Base-by-base conservation (phyloP, 495 filamentous ascomycete species). In the Peziza echinospora region DNA sequence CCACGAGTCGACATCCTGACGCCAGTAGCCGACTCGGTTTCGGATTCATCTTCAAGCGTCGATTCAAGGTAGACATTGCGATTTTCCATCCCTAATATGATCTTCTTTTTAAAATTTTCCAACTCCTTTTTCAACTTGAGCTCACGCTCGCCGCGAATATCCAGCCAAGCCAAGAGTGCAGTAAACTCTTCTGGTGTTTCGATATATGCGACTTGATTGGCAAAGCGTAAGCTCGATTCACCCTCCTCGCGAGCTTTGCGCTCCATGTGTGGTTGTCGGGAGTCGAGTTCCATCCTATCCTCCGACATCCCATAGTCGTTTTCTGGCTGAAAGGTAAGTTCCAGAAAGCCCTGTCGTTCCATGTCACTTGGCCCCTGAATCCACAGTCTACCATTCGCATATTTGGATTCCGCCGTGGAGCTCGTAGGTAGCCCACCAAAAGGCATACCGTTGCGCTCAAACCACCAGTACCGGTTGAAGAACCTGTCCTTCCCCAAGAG, bases 391-490 rank as follows among this genome's bases (percentile, higher is more conserved):
- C 83, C 89, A 59, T 96, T 97, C 9, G 91, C 85, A 56, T 94
- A 97, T 9, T 71, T 73, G 17, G 86, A 83, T 30, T 77, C 68
- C 1, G 84, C 77, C 3, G 85, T 96, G 5, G 85, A 94, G 63
- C 83, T 89, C 50, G 72, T 69, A 0, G 85, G 87, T 48, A 93
- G 66, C 2, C 91, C 91, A 41, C 68, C 84, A 58, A 83, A 93
- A 1, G 89, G 91, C 89, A 96, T 94, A 23, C 85, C 89, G 57
- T 96, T 97, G 28, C 86, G 80, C 63, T 97, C 89, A 59, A 94
- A 93, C 87, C 87, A 97, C 68, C 85, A 94, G 59, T 96, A 97
- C 19, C 85, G 81, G 58, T 96, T 97, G 75, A 83, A 93, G 67
- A 92, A 97, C 21, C 89, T 74, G 60, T 97, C 89, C 51, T 84